Base-by-base conservation (phyloP, 2,329 filamentous ascomycete species). In the Colletotrichum navitas region DNA sequence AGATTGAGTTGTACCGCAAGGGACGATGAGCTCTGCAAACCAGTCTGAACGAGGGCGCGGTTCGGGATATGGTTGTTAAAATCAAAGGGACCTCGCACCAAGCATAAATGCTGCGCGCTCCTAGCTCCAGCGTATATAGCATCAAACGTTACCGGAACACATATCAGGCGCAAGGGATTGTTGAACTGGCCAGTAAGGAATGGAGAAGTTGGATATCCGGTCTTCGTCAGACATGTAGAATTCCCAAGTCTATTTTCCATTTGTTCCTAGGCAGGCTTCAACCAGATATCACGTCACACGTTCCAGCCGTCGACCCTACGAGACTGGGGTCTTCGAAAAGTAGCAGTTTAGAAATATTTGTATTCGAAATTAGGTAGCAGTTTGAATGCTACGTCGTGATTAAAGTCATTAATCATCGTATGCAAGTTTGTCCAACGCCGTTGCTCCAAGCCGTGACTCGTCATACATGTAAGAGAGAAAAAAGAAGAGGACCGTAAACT, bases 361-460 rank as follows among this genome's bases (percentile, higher is more conserved):
- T 62, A 62, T 55, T 71, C 6, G 3, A 8, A 16, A 68, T 71
- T 71, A 68, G 59, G 62, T 55, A 68, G 51, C 52, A 60, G 6
- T 4, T 51, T 29, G 43, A 68, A 43, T 63, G 65, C 68, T 14
- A 29, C 41, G 2, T 51, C 36, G 43, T 64, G 54, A 68, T 68
- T 60, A 60, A 59, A 41, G 4, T 49, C 21, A 10, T 49, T 63
- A 58, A 71, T 36, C 65, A 34, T 63, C 52, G 54, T 54, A 63
- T 71, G 68, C 65, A 14, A 29, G 29, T 26, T 39, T 32, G 16
- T 39, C 54, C 54, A 71, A 68, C 68, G 68, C 68, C 68, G 18
- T 54, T 32, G 52, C 66, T 62, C 59, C 65, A 54, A 29, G 59
- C 65, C 58, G 52, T 65, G 11, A 5, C 16, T 56, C 59, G 60